Base-by-base conservation (phyloP, 1,284 basidiomycete genomes). In the Sporisorium exsertum region DNA sequence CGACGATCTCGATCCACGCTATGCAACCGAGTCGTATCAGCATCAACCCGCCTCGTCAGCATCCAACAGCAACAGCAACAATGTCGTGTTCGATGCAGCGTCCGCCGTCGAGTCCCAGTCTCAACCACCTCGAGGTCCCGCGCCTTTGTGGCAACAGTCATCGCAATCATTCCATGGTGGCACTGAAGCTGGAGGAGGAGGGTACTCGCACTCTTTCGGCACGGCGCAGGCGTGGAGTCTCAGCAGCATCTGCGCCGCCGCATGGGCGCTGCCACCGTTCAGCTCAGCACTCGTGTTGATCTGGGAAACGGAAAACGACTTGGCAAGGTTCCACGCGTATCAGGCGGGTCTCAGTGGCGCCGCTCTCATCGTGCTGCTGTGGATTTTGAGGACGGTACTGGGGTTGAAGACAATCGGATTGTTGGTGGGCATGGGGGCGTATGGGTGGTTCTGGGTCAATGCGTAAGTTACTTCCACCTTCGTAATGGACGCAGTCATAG, bases 371-470 rank as follows among this genome's bases (percentile, higher is more conserved):
- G 49, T 79, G 32, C 8, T 64, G 16, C 43, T 81, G 24, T 82
- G 79, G 78, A 40, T 82, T 12, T 37, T 82, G 26, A 71, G 79
- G 43, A 54, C 61, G 8, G 51, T 72, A 32, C 46, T 82, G 29
- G 81, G 81, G 16, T 67, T 80, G 60, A 76, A 82, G 45, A 78
- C 79, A 12, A 71, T 82, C 20, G 77, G 79, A 13, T 53, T 82
- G 56, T 62, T 82, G 43, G 59, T 81, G 1, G 74, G 72, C 12
- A 82, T 82, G 81, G 81, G 67, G 40, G 61, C 68, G 3, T 68
- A 74, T 18, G 81, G 81, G n/a, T 81, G 77, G 71, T 80, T 72
- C 58, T 82, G 81, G 81, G 78, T 82, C 58, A 80, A 79, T 59
- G 79, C 71, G 79, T 82, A 68, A 72, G 79, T 80, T 7, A 26